Conservation (phyloP, 176 grass and related monocot genomes). For the sorghum (Sorghum bicolor) region Sorghum_bicolor_NCBIv3 NC_012872.2:58064001-58064500, state of each 20-base stretch:
- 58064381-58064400: slow-evolving; percentile 47
- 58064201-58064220: background rate
- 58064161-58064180: background rate
- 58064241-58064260: slow-evolving; percentile 43
- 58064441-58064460: slow-evolving; percentile 46
- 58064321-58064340: slow-evolving; percentile 40
- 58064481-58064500: slow-evolving; percentile 34
- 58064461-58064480: background rate
- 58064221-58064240: slow-evolving; percentile 33
- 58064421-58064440: slow-evolving; percentile 42
- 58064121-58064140: slow-evolving; percentile 27
- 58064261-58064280: slow-evolving; percentile 41
- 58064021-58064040: slow-evolving; percentile 51
- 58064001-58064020: slow-evolving; percentile 77
- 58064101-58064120: slow-evolving; percentile 26
- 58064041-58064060: slow-evolving; percentile 53
- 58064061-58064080: slow-evolving; percentile 43
- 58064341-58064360: slow-evolving; percentile 46
- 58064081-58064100: slow-evolving; percentile 47
- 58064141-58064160: too few species aligned
- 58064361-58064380: slow-evolving; percentile 52
- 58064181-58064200: background rate
- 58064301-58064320: slow-evolving; percentile 52
- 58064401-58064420: slow-evolving; percentile 50
- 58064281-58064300: slow-evolving; percentile 57